These are phyloP conservation scores for Podospora conica DNA, from an alignment of 495 filamentous ascomycete species.

Conservation along the genomic window DNA sequence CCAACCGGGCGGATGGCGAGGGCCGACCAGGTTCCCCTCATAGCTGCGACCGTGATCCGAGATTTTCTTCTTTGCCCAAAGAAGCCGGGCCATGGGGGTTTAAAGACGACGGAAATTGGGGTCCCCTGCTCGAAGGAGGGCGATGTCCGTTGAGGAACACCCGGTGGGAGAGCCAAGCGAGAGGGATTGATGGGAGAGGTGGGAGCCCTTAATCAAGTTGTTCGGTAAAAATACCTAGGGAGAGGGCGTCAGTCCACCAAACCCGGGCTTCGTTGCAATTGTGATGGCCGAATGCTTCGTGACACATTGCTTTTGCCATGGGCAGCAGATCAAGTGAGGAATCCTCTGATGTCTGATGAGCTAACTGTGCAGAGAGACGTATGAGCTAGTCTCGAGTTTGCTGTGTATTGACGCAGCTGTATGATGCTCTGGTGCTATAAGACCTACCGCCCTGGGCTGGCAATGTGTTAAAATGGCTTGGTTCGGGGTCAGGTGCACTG, in stretches of 20 bases:
- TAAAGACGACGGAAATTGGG: slow-evolving; percentile 2
- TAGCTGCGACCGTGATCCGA: neutral
- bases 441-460: too few species aligned
- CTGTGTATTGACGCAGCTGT: too few species aligned
- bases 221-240: neutral
- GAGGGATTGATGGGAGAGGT: neutral
- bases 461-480: too few species aligned
- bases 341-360: too few species aligned
- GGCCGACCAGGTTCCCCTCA: slow-evolving; percentile 20
- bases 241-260: neutral
- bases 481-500: too few species aligned
- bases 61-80: slow-evolving; percentile 6
- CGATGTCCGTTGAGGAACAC: neutral
- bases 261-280: neutral
- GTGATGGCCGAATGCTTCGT: neutral
- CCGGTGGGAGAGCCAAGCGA: neutral
- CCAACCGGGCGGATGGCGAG: slow-evolving; percentile 1
- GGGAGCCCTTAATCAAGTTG: neutral
- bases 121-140: neutral
- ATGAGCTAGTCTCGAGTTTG: too few species aligned
- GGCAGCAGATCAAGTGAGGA: too few species aligned
- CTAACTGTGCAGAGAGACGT: too few species aligned
- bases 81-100: slow-evolving; percentile 12
- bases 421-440: too few species aligned
- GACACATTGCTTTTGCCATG: neutral